Evolutionary conservation across 148 eudicot species (phyloP).

Genomic region (Rhododendron henanense): DNA sequence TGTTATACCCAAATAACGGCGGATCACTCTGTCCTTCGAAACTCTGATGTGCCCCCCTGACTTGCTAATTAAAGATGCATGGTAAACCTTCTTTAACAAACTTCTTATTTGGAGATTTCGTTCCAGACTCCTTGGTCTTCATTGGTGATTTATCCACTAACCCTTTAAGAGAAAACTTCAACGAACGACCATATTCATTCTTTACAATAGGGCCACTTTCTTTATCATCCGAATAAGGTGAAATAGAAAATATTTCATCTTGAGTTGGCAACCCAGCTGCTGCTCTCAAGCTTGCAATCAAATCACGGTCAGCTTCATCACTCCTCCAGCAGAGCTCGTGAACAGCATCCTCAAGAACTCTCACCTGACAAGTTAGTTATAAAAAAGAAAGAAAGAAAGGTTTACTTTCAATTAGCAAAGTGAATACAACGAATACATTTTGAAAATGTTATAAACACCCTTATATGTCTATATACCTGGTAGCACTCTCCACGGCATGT

Average conservation of each 20-base stretch:
- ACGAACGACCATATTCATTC: slow-evolving; percentile 57
- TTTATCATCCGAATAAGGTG: slow-evolving; percentile 97
- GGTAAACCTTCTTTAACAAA: slow-evolving; percentile 47
- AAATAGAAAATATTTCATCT: slow-evolving; percentile 82
- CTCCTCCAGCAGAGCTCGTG: slow-evolving; percentile 91
- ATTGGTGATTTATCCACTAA: slow-evolving; percentile 63
- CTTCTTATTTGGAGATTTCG: slow-evolving; percentile 61
- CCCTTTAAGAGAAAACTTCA: slow-evolving; percentile 67
- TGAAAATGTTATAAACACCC: not conserved
- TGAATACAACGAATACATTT: not conserved
- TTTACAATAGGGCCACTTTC: slow-evolving; percentile 52
- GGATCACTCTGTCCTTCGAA: slow-evolving; percentile 41
- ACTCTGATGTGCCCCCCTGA: slow-evolving; percentile 28
- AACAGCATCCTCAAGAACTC: slow-evolving; percentile 86
- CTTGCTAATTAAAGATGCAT: slow-evolving; percentile 26
- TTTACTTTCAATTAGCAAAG: not conserved
- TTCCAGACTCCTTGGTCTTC: slow-evolving; percentile 61
- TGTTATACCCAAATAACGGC: slow-evolving; percentile 28
- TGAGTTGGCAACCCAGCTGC: slow-evolving; percentile 92
- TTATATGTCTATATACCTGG: slow-evolving; percentile 43
- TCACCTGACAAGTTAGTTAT: slow-evolving; percentile 42
- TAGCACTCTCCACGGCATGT: slow-evolving; percentile 95
- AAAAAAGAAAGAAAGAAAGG: slow-evolving; percentile 35
- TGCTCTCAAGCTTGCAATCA: slow-evolving; percentile 78
- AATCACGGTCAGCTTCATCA: slow-evolving; percentile 72